Evolutionary conservation across 768 basidiomycete genomes (phyloP).

Genomic region (Mycena alexandri): DNA sequence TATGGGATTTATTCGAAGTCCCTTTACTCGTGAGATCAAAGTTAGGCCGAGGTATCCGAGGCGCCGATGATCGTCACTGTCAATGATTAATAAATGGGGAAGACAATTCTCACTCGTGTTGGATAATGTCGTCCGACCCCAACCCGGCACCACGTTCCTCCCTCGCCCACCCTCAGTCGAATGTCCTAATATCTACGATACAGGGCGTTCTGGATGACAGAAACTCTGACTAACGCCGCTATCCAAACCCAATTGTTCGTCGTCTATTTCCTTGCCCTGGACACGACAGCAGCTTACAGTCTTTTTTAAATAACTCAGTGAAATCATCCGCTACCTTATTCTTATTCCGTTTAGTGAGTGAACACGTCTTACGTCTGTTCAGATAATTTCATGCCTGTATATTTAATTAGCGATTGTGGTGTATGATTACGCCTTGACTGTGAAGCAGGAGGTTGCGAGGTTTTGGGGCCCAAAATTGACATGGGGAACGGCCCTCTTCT

Average conservation of each 20-base stretch:
- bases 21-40: too few species aligned
- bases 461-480: conserved; percentile 47
- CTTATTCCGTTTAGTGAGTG: conserved; percentile 14
- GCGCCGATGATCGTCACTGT: not conserved
- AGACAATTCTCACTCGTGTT: not conserved
- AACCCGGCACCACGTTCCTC: not conserved
- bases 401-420: conserved; percentile 42
- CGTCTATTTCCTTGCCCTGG: too few species aligned
- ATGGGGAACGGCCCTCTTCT: conserved; percentile 37
- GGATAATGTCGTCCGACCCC: not conserved
- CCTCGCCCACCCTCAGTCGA: conserved; percentile 7
- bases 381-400: not conserved
- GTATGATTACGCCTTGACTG: conserved; percentile 52
- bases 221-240: conserved; percentile 25
- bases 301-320: not conserved
- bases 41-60: too few species aligned
- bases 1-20: too few species aligned
- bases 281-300: not conserved
- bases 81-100: not conserved
- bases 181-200: conserved; percentile 5
- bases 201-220: conserved; percentile 26
- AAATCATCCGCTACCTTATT: conserved; percentile 16
- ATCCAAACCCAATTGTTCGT: conserved; percentile 28
- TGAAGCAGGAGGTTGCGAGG: conserved; percentile 45
- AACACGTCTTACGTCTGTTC: too few species aligned